Conservation (phyloP, 495 filamentous ascomycete genomes). For the Haplographium delicatum region DNA sequence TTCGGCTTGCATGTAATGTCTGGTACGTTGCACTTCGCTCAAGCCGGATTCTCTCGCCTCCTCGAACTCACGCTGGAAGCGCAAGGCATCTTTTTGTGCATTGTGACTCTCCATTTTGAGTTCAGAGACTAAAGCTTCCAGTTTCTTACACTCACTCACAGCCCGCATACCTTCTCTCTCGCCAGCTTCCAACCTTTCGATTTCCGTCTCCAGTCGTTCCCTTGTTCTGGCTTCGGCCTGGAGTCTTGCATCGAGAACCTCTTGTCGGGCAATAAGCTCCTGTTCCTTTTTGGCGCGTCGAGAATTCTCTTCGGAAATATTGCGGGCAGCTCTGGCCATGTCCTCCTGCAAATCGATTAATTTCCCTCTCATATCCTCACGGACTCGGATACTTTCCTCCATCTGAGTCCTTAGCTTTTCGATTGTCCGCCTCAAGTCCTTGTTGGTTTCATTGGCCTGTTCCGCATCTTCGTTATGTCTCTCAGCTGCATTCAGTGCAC, state of each 20-base stretch:
- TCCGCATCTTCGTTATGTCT: slow-evolving; percentile 37
- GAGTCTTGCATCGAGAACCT: slow-evolving; percentile 71
- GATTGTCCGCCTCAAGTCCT: slow-evolving; percentile 30
- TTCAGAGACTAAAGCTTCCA: slow-evolving; percentile 59
- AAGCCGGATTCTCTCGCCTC: slow-evolving; percentile 72
- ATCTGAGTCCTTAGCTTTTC: slow-evolving; percentile 49
- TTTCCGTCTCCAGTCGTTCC: slow-evolving; percentile 73
- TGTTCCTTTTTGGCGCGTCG: slow-evolving; percentile 68
- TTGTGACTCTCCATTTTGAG: slow-evolving; percentile 65
- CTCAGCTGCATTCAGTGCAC: slow-evolving; percentile 23
- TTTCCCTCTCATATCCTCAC: slow-evolving; percentile 72
- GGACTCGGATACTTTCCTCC: slow-evolving; percentile 74
- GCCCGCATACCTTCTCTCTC: slow-evolving; percentile 63
- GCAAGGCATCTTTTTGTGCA: slow-evolving; percentile 56
- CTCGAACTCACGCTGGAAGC: slow-evolving; percentile 76
- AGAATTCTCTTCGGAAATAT: slow-evolving; percentile 76
- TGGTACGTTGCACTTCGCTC: slow-evolving; percentile 71
- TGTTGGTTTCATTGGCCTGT: slow-evolving; percentile 48
- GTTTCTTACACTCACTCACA: slow-evolving; percentile 50
- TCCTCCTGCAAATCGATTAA: slow-evolving; percentile 79
- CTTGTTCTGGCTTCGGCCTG: slow-evolving; percentile 71
- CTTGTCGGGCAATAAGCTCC: slow-evolving; percentile 65
- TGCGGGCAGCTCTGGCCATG: slow-evolving; percentile 68
- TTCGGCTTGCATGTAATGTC: slow-evolving; percentile 72
- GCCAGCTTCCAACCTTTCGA: slow-evolving; percentile 67